A percentile compares a stretch with the other conserved stretches of the same genome.
These are phyloP conservation scores for Amoebophrya sp. DNA, from an alignment of 169 alveolate species.

Conservation along the genomic window DNA sequence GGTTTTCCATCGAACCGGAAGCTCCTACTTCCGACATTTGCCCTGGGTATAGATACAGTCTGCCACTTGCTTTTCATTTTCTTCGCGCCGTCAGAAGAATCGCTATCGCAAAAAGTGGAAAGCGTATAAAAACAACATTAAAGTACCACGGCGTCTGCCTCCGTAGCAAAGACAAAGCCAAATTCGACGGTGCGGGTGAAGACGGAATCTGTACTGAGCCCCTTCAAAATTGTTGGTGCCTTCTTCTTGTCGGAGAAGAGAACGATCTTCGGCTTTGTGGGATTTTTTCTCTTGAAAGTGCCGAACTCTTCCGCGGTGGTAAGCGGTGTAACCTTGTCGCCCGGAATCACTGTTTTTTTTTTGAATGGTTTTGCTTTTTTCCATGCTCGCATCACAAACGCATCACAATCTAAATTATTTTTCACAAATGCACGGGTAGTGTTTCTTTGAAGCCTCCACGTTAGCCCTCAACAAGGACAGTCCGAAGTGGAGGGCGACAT, in stretches of 20 bases:
- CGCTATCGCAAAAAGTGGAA: too few relatives aligned
- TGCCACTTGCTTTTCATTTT: too few relatives aligned
- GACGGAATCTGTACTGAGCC: not conserved
- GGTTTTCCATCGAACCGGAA: too few relatives aligned
- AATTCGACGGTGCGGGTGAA: not conserved
- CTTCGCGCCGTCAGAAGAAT: too few relatives aligned
- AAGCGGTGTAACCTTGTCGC: not conserved
- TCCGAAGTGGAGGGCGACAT: too few relatives aligned
- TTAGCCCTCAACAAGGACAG: too few relatives aligned
- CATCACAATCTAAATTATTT: too few relatives aligned
- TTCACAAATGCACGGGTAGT: too few relatives aligned
- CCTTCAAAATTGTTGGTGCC: conserved; percentile 10
- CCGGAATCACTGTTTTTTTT: not conserved
- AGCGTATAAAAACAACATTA: not conserved
- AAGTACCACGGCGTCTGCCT: not conserved
- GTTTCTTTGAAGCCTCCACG: too few relatives aligned
- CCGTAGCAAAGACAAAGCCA: not conserved
- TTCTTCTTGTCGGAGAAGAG: conserved; percentile 21
- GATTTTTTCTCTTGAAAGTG: not conserved
- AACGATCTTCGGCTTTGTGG: not conserved
- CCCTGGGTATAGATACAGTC: too few relatives aligned
- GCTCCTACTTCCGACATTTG: too few relatives aligned
- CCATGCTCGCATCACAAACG: too few relatives aligned
- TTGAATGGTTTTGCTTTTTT: not conserved
- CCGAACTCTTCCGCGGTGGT: not conserved